Evolutionary conservation across 148 eudicot genomes (phyloP).

Genomic region (Nepenthes mirabilis): DNA sequence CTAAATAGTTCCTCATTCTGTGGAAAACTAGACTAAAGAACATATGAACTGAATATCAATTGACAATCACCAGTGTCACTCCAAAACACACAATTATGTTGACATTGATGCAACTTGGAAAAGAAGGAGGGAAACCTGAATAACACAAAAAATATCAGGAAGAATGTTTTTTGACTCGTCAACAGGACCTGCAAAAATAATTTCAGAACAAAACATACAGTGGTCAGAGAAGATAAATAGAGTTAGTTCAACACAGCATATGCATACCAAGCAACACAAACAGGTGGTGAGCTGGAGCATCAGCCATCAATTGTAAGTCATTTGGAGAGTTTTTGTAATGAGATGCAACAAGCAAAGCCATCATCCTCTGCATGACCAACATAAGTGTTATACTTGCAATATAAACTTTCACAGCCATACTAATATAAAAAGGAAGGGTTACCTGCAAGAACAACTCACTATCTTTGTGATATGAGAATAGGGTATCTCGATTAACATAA

Average conservation of each 20-base stretch:
- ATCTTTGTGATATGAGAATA: conserved; percentile 89
- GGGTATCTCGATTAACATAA: conserved; percentile 93
- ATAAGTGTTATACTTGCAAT: conserved; percentile 7
- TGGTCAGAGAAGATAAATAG: not conserved
- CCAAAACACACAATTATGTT: no score
- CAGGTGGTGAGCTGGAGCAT: conserved; percentile 97
- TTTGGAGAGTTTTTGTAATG: conserved; percentile 97
- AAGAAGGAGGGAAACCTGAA: conserved; percentile 52
- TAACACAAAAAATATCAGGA: conserved; percentile 90
- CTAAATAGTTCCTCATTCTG: no score
- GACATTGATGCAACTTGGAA: not conserved
- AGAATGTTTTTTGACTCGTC: conserved; percentile 85
- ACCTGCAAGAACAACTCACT: conserved; percentile 96
- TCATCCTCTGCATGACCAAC: conserved; percentile 68
- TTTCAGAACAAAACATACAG: not conserved
- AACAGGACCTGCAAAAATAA: conserved; percentile 63
- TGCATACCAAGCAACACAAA: conserved; percentile 87
- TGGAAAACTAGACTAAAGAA: no score
- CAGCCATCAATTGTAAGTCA: conserved; percentile 91
- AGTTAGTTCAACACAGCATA: not conserved
- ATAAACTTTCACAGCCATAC: not conserved
- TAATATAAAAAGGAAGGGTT: not conserved
- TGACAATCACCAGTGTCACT: no score
- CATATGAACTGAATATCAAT: no score
- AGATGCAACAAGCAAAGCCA: conserved; percentile 95